Evolutionary conservation across 305 asterid genomes (phyloP).

Genomic region (Coffea humblotiana): DNA sequence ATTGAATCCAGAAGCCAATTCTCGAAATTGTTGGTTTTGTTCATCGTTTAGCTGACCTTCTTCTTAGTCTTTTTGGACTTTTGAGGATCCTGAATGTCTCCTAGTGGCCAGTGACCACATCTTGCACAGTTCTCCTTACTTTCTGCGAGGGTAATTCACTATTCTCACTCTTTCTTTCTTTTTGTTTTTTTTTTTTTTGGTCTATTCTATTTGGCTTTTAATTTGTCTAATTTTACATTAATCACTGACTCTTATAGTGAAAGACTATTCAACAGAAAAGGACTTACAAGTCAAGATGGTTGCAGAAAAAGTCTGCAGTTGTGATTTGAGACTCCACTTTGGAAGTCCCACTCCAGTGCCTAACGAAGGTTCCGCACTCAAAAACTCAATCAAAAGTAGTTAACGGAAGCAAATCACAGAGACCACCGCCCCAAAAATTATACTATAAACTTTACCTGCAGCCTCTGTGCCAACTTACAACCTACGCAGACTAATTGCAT

Average conservation of each 20-base stretch:
- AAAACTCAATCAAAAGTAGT: neutral
- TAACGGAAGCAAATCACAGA: neutral
- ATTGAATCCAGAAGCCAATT: no score
- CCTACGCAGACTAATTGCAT: conserved; percentile 23
- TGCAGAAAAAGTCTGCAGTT: no score
- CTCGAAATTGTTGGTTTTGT: no score
- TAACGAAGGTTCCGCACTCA: neutral
- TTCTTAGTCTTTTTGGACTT: no score
- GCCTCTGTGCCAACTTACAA: conserved; percentile 14
- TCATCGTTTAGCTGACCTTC: no score
- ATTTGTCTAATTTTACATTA: no score
- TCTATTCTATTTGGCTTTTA: neutral
- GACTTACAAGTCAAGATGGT: neutral
- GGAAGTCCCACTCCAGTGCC: neutral
- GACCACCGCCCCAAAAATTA: neutral
- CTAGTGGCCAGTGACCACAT: no score
- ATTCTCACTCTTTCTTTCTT: no score
- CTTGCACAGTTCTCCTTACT: no score
- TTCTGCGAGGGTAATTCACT: no score
- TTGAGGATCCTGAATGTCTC: no score
- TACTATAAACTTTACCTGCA: conserved; percentile 5
- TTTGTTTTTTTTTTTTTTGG: no score
- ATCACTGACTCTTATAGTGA: neutral
- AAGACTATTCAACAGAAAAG: conserved; percentile 15
- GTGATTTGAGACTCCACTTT: neutral